Base-by-base conservation (phyloP, 257 asterid genomes). In the Henckelia pumila region DNA sequence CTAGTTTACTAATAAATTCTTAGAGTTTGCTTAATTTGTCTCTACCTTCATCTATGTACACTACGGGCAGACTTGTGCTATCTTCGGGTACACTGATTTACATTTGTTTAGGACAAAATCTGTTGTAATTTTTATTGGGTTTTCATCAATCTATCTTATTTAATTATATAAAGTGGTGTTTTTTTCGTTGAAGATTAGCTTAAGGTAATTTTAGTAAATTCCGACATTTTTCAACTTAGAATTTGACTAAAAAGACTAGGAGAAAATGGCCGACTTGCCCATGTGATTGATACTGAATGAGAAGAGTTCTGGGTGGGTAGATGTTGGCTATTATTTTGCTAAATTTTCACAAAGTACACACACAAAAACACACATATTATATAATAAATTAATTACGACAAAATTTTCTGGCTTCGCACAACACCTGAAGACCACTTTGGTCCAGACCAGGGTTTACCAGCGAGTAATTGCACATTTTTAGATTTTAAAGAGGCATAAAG, bases 1-100 rank as follows among this genome's bases (percentile, higher is more conserved):
- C 52, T 13, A 14, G 52, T 44, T 70, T 73, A 11, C 59, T 70
- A 80, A 84, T 78, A 74, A 85, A 68, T 76, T 57, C 17, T 37
- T 4, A 49, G 62, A 59, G 69, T 30, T 75, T 69, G 56, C 69
- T 33, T 71, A 30, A 49, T 29, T 69, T 59, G 56, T 61, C 40
- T 29, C 60, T 64, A 64, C 11, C 71, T 59, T 74, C 59, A 19
- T 24, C 73, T 10, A 50, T 78, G 82, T 65, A 74, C 72, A 70
- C 81, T 65, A 59, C 67, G 56, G 26, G 74, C 72, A 70, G 79
- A 71, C 80, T 63, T 63, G 50, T 50, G 69, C 67, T 7, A 35
- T 25, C 56, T 63, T 32, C 67, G 30, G 70, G 44, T 67, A 64
- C 55, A 19, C 64, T 59, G 63, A 74, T 37, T 70, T 66, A 69